Percentiles rank a stretch among this genome's conserved stretches.
Evolutionary conservation across 225 moss, liverwort and hornwort species (phyloP).

Genomic region (Pseudoscleropodium purum): DNA sequence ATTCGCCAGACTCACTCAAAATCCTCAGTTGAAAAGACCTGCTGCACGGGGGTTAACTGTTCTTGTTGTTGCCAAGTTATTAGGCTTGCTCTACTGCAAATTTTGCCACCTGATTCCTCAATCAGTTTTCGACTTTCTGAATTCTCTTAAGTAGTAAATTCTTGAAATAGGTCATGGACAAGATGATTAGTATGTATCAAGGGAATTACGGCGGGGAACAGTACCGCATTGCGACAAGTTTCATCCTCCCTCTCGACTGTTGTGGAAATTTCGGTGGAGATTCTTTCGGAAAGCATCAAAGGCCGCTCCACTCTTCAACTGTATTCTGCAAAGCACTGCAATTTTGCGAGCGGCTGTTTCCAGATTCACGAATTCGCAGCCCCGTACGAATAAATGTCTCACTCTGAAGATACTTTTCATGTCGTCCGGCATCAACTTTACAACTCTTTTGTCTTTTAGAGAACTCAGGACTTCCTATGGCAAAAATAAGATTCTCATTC

Average conservation of each 20-base stretch:
- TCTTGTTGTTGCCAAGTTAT: not conserved
- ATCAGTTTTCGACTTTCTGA: not conserved
- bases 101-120: not conserved
- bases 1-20: not conserved
- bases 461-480: not conserved
- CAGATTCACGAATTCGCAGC: not conserved
- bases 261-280: not conserved
- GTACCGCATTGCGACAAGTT: not conserved
- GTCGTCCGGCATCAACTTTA: not conserved
- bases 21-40: constrained; percentile 1
- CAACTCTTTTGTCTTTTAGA: not conserved
- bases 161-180: not conserved
- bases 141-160: not conserved
- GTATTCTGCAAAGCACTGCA: not conserved
- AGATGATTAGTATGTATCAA: not conserved
- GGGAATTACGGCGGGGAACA: not conserved
- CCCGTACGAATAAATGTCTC: not conserved
- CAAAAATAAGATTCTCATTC: not conserved
- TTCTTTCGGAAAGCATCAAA: not conserved
- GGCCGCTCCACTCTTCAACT: not conserved
- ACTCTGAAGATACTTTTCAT: not conserved
- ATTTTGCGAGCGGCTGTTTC: not conserved
- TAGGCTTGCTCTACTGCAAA: not conserved
- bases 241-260: not conserved
- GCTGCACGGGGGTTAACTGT: not conserved